These are phyloP conservation scores for Ambrosiella cleistominuta DNA, from an alignment of 2,329 filamentous ascomycete genomes.

Conservation along the genomic window DNA sequence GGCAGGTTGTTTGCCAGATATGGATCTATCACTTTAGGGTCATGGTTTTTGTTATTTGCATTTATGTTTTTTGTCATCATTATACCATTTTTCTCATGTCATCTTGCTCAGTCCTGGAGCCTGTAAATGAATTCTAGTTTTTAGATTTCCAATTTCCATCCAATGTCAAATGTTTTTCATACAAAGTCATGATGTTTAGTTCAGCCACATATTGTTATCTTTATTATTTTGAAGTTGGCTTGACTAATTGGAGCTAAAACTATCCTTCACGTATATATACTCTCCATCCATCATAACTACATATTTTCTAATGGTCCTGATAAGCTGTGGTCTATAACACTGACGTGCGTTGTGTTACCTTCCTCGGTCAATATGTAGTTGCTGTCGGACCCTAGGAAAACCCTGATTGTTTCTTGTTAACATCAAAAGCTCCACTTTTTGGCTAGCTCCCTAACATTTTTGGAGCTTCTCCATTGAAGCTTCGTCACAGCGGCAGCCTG, in stretches of 20 bases:
- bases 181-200: too few relatives aligned
- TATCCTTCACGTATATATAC: too few relatives aligned
- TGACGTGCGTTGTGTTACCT: neutral
- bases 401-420: neutral
- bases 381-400: neutral
- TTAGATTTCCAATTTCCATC: too few relatives aligned
- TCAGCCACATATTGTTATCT: too few relatives aligned
- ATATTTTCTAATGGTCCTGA: neutral
- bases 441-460: constrained; percentile 1
- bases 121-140: too few relatives aligned
- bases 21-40: neutral
- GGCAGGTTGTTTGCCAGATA: neutral
- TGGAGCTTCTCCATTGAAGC: constrained; percentile 12
- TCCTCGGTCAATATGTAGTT: neutral
- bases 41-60: neutral
- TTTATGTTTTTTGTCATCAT: neutral
- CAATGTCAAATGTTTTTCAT: too few relatives aligned
- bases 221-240: too few relatives aligned
- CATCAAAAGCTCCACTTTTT: constrained; percentile 1
- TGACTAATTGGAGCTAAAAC: too few relatives aligned
- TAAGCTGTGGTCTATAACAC: too few relatives aligned
- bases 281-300: neutral
- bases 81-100: neutral
- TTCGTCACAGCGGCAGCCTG: constrained; percentile 20
- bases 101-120: neutral